Percentiles rank a stretch among this genome's conserved stretches.
Evolutionary conservation across 441 rosid genomes (phyloP).

Genomic region (Arabidopsis lyrata): DNA sequence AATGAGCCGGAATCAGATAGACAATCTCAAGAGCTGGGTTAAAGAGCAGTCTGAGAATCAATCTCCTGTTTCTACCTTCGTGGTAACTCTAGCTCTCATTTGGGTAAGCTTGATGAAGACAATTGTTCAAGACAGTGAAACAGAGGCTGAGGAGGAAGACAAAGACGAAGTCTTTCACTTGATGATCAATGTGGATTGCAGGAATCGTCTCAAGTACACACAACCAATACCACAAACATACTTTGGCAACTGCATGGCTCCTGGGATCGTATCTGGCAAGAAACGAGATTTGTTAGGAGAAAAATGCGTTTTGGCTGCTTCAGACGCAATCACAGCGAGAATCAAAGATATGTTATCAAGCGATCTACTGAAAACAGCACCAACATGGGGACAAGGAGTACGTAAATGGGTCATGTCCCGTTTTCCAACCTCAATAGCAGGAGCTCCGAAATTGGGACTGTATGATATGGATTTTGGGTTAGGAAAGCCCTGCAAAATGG

Average conservation of each 20-base stretch:
- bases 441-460: constrained; percentile 39
- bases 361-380: constrained; percentile 39
- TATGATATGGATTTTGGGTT: constrained; percentile 41
- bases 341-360: constrained; percentile 40
- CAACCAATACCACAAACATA: constrained; percentile 35
- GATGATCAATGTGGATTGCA: constrained; percentile 45
- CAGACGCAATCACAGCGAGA: constrained; percentile 15
- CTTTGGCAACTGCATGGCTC: constrained; percentile 45
- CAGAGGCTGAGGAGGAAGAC: constrained; percentile 1
- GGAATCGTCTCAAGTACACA: constrained; percentile 35
- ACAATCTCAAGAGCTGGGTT: constrained; percentile 43
- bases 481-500: constrained; percentile 40
- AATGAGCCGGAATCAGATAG: constrained; percentile 30
- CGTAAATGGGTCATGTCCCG: constrained; percentile 40
- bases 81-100: constrained; percentile 33
- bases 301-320: constrained; percentile 12
- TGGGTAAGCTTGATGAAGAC: constrained; percentile 38
- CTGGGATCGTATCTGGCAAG: constrained; percentile 32
- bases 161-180: constrained; percentile 26
- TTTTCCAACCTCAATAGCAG: constrained; percentile 29
- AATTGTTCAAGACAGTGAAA: constrained; percentile 3
- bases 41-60: constrained; percentile 11
- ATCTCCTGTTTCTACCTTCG: constrained; percentile 30
- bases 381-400: constrained; percentile 34
- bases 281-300: constrained; percentile 27